Percentiles rank a stretch among this genome's conserved stretches.
Evolutionary conservation across 441 rosid genomes (phyloP).

Genomic region (Pelargonium fulgidum): DNA sequence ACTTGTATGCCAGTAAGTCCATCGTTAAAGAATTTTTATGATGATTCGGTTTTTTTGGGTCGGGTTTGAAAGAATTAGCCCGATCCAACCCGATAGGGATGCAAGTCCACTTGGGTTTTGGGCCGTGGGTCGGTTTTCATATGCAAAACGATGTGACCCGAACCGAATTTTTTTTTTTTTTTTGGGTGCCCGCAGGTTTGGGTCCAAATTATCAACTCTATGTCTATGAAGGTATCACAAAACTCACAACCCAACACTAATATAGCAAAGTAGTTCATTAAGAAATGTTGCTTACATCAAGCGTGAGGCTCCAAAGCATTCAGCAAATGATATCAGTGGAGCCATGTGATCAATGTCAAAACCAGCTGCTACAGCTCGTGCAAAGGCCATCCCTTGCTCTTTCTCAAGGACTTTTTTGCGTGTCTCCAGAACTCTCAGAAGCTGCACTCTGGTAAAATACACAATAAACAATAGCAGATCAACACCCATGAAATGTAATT

Average conservation of each 20-base stretch:
- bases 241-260: not conserved
- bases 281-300: constrained; percentile 47
- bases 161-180: too few species aligned
- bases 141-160: too few species aligned
- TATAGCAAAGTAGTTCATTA: not conserved
- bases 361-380: constrained; percentile 98
- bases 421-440: constrained; percentile 82
- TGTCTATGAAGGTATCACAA: not conserved
- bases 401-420: constrained; percentile 72
- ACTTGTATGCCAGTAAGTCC: not conserved
- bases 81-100: too few species aligned
- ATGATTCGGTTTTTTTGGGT: too few species aligned
- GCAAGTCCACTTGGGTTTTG: too few species aligned
- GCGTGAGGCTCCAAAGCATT: constrained; percentile 82
- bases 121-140: too few species aligned
- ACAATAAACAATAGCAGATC: not conserved
- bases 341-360: constrained; percentile 71
- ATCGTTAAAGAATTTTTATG: not conserved
- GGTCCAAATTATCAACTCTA: too few species aligned
- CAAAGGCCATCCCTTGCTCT: constrained; percentile 99
- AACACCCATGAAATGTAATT: not conserved
- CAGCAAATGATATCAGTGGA: constrained; percentile 67
- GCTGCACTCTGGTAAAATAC: constrained; percentile 58
- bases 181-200: too few species aligned
- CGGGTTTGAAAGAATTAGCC: too few species aligned